These are phyloP conservation scores for Purpureocillium lavendulum DNA, from an alignment of 2,329 filamentous ascomycete species.

Conservation along the genomic window DNA sequence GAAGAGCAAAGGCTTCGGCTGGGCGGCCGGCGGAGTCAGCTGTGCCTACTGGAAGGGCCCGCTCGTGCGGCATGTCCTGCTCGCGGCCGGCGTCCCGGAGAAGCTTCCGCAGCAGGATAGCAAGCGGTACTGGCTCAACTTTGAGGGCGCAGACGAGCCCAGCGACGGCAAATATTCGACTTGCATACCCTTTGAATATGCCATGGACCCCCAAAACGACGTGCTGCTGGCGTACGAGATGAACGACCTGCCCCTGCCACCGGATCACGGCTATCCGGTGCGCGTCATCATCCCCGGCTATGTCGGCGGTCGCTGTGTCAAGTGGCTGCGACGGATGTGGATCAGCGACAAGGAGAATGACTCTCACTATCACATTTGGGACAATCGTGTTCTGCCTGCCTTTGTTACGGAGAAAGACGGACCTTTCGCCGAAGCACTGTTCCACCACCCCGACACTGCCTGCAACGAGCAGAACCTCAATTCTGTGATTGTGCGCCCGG, in stretches of 20 bases:
- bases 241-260: slow-evolving; percentile 31
- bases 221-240: slow-evolving; percentile 19
- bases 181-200: slow-evolving; percentile 37
- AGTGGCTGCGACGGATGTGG: slow-evolving; percentile 35
- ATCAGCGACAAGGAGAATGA: slow-evolving; percentile 32
- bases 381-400: slow-evolving; percentile 38
- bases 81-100: slow-evolving; percentile 29
- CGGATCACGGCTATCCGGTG: slow-evolving; percentile 37
- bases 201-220: slow-evolving; percentile 2
- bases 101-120: slow-evolving; percentile 1
- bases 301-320: slow-evolving; percentile 35
- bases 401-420: slow-evolving; percentile 41
- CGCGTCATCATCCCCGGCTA: slow-evolving; percentile 31
- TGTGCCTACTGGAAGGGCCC: slow-evolving; percentile 44
- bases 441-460: slow-evolving; percentile 36
- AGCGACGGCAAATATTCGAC: slow-evolving; percentile 40
- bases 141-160: slow-evolving; percentile 38
- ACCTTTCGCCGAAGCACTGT: slow-evolving; percentile 35
- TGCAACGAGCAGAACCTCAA: slow-evolving; percentile 42
- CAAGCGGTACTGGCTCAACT: slow-evolving; percentile 31
- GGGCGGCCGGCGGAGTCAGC: slow-evolving; percentile 33
- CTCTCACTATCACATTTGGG: slow-evolving; percentile 34
- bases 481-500: slow-evolving; percentile 35
- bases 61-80: slow-evolving; percentile 30
- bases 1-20: slow-evolving; percentile 39